Evolutionary conservation across 2,329 filamentous ascomycete species (phyloP).

Genomic region (Penicillium sp.): DNA sequence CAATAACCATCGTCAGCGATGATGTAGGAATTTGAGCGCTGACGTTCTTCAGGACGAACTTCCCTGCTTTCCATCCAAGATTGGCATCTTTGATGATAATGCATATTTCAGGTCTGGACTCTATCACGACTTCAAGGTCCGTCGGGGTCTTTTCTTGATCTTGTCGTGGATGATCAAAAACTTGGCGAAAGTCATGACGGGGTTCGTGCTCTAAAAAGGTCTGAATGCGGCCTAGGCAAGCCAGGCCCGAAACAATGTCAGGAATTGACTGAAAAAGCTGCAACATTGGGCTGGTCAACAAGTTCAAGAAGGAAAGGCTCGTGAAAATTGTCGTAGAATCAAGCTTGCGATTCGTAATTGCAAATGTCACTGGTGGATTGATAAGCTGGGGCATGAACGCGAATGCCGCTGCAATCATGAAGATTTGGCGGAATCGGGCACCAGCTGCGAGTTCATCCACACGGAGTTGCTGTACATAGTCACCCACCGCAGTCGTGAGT

Average conservation of each 20-base stretch:
- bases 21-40: background rate
- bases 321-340: background rate
- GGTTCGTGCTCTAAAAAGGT: background rate
- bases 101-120: no score
- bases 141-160: background rate
- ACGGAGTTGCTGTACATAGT: background rate
- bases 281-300: background rate
- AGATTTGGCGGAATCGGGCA: background rate
- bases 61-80: background rate
- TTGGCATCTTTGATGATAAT: background rate
- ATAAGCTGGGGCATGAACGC: background rate
- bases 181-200: background rate
- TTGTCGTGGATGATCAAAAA: background rate
- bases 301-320: background rate
- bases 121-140: no score
- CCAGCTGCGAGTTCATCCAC: background rate
- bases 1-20: background rate
- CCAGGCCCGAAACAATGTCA: background rate
- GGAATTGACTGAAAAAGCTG: background rate
- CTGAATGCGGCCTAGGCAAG: background rate
- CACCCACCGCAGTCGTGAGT: background rate
- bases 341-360: background rate
- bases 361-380: background rate
- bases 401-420: background rate
- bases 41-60: background rate